These are phyloP conservation scores for Strobilomyces confusus DNA, from an alignment of 768 basidiomycete genomes.

Conservation along the genomic window DNA sequence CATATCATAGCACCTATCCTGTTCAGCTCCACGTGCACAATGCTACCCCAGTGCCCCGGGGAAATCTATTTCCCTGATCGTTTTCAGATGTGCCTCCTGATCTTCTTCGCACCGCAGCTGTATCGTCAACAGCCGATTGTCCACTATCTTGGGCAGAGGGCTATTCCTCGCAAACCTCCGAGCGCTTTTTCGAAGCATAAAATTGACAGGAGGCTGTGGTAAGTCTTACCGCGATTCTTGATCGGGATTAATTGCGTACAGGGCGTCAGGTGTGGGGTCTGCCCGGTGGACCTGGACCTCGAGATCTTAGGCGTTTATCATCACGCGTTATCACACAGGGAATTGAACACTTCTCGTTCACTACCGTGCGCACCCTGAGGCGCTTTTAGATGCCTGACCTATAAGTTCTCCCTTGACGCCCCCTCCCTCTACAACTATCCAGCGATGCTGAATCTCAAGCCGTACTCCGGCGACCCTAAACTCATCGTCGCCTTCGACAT, in stretches of 20 bases:
- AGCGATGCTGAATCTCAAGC: not conserved
- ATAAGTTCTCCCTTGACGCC: not conserved
- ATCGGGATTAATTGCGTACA: not conserved
- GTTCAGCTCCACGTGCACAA: not conserved
- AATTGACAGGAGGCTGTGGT: not conserved
- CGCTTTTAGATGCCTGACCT: not conserved
- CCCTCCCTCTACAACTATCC: not conserved
- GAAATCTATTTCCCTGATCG: not conserved
- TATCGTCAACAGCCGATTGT: not conserved
- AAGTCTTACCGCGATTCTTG: not conserved
- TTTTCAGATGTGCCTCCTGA: not conserved
- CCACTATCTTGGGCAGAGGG: not conserved
- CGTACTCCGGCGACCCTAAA: slow-evolving; percentile 16
- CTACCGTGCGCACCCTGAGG: not conserved
- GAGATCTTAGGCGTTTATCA: not conserved
- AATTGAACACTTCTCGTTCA: not conserved
- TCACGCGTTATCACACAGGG: not conserved
- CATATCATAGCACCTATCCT: not conserved
- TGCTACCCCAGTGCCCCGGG: not conserved
- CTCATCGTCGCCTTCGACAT: slow-evolving; percentile 45
- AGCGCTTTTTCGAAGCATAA: not conserved
- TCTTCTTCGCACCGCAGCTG: not conserved
- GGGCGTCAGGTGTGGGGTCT: not conserved
- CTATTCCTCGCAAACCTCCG: not conserved
- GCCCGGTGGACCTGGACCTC: not conserved